Evolutionary conservation across 2,329 filamentous ascomycete genomes (phyloP).

Genomic region (Botryosphaeria dothidea): DNA sequence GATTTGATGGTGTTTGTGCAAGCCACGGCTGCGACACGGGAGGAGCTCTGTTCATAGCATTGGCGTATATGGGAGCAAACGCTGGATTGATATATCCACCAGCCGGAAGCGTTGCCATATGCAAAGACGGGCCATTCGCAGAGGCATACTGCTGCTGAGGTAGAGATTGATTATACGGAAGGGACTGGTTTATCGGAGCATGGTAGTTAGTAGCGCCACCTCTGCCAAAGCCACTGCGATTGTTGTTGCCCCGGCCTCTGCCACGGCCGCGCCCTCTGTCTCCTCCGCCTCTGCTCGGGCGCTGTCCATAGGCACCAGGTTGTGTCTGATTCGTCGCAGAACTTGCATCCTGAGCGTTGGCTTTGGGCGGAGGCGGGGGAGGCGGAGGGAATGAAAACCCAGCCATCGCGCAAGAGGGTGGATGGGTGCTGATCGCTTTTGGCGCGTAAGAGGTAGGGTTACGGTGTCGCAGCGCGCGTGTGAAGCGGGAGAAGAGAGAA

Average conservation of each 20-base stretch:
- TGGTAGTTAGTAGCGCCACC: not conserved
- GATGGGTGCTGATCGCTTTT: not conserved
- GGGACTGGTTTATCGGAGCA: not conserved
- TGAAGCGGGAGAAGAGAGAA: not conserved
- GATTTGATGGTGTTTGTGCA: not conserved
- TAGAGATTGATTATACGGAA: not conserved
- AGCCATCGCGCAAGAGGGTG: not conserved
- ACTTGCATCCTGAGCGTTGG: constrained; percentile 29
- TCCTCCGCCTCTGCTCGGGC: constrained; percentile 13
- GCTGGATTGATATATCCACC: constrained; percentile 24
- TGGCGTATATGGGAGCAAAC: constrained; percentile 19
- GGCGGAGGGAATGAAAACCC: constrained; percentile 50
- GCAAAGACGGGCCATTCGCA: not conserved
- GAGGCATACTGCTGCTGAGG: not conserved
- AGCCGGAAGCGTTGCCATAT: not conserved
- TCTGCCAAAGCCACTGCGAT: constrained; percentile 17
- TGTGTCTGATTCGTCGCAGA: constrained; percentile 31
- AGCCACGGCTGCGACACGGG: not conserved
- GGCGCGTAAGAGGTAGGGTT: not conserved
- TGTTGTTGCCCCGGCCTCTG: constrained; percentile 29
- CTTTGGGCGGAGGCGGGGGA: constrained; percentile 44
- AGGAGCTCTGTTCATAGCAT: not conserved
- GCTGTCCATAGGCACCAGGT: constrained; percentile 11
- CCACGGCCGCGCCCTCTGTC: constrained; percentile 28
- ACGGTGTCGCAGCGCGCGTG: not conserved